Evolutionary conservation across 2,329 filamentous ascomycete species (phyloP).

Genomic region (Paramyrothecium sp.): DNA sequence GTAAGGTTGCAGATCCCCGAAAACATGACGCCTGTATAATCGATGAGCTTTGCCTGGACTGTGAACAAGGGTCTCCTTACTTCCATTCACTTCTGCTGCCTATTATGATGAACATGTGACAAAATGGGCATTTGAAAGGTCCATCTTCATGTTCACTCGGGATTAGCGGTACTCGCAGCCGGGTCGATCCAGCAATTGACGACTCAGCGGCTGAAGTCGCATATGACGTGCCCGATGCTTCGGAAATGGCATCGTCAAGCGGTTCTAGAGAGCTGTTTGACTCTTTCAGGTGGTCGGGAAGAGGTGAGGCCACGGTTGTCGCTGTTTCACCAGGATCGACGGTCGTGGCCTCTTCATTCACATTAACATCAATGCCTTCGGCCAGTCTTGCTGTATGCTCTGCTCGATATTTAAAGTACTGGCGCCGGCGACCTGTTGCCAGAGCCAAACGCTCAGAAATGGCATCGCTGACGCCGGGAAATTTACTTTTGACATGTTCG

Average conservation of each 20-base stretch:
- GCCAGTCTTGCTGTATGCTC: conserved; percentile 1
- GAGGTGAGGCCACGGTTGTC: not conserved
- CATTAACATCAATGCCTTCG: conserved; percentile 1
- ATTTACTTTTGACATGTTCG: not conserved
- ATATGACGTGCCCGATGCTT: not conserved
- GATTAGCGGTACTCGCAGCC: conserved; percentile 1
- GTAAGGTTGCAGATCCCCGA: conserved; percentile 5
- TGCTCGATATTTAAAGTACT: conserved; percentile 6
- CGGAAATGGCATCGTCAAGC: not conserved
- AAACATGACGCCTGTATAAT: not conserved
- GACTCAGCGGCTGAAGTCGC: not conserved
- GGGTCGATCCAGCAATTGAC: not conserved
- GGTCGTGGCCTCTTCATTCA: not conserved
- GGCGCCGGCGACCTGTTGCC: conserved; percentile 1
- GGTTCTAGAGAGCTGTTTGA: not conserved
- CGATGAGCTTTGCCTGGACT: not conserved
- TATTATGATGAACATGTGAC: not conserved
- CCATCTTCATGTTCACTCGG: not conserved
- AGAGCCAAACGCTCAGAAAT: not conserved
- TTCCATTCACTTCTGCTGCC: conserved; percentile 2
- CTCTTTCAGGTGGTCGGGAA: conserved; percentile 4
- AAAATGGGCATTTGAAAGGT: conserved; percentile 4
- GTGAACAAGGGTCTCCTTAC: not conserved
- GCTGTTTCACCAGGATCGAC: not conserved
- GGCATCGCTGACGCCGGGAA: not conserved